A percentile compares a stretch with the other conserved stretches of the same genome.
These are phyloP conservation scores for Phellopilus nigrolimitatus DNA, from an alignment of 1,284 basidiomycete genomes.

Conservation along the genomic window DNA sequence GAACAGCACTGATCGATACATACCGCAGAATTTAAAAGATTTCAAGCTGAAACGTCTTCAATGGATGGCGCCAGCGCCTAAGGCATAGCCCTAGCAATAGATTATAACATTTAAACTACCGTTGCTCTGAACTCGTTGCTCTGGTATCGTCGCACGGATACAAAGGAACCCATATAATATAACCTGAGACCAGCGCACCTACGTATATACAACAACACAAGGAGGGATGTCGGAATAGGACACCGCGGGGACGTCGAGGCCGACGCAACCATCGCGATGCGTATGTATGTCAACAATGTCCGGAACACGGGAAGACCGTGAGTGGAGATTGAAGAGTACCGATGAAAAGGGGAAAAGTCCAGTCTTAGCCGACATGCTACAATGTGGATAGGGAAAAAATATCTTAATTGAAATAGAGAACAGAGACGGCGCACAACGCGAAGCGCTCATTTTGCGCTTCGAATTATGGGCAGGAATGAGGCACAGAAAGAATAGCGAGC, in stretches of 20 bases:
- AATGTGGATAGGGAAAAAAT: constrained; percentile 10
- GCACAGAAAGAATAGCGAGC: not conserved
- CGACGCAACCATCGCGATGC: too few relatives aligned
- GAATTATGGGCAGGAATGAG: too few relatives aligned
- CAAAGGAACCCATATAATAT: not conserved
- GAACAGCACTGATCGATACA: too few relatives aligned
- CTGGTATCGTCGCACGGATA: not conserved
- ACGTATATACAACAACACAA: not conserved
- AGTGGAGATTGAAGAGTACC: not conserved
- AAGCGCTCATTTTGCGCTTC: too few relatives aligned
- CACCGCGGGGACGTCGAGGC: too few relatives aligned
- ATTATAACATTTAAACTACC: too few relatives aligned
- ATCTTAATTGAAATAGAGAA: constrained; percentile 9
- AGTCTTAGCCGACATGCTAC: constrained; percentile 12
- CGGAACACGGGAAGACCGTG: not conserved
- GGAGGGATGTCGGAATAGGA: not conserved
- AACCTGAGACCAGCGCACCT: not conserved
- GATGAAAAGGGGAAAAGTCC: not conserved
- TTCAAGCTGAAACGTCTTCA: too few relatives aligned
- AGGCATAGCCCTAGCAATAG: too few relatives aligned
- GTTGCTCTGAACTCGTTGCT: not conserved
- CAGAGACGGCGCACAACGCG: not conserved
- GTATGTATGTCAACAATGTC: not conserved
- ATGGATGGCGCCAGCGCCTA: too few relatives aligned
- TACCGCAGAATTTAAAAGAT: too few relatives aligned